Evolutionary conservation across 768 basidiomycete genomes (phyloP).

Genomic region (Suillus subalutaceus): DNA sequence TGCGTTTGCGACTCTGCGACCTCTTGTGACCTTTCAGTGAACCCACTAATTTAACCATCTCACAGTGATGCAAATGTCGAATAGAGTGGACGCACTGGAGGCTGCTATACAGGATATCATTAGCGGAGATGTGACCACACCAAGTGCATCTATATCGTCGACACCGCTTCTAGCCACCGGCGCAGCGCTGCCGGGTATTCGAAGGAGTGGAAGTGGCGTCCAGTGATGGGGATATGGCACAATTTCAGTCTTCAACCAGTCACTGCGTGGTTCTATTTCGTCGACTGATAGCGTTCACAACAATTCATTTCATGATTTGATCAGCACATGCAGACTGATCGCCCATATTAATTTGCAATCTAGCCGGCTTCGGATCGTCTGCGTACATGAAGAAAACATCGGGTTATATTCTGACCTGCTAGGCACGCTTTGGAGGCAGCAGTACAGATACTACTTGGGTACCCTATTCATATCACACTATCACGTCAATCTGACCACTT

Average conservation of each 20-base stretch:
- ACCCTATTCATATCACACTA: background rate
- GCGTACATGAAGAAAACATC: background rate
- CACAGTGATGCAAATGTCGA: conserved; percentile 91
- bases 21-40: conserved; percentile 11
- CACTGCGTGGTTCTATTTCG: background rate
- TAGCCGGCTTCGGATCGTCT: background rate
- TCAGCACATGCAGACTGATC: background rate
- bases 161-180: conserved; percentile 36
- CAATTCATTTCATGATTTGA: background rate
- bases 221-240: conserved; percentile 3
- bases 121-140: conserved; percentile 59
- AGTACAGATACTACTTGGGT: background rate
- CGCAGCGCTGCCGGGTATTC: conserved; percentile 39
- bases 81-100: conserved; percentile 87
- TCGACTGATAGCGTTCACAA: background rate
- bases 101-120: conserved; percentile 92
- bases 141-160: conserved; percentile 65
- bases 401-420: background rate
- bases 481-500: background rate
- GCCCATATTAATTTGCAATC: background rate
- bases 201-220: conserved; percentile 45
- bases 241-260: background rate
- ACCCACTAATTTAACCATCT: conserved; percentile 12
- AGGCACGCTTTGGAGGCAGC: background rate
- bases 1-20: conserved; percentile 46